Conservation (phyloP, 2,329 filamentous ascomycete species). For the Colletotrichum sojae region DNA sequence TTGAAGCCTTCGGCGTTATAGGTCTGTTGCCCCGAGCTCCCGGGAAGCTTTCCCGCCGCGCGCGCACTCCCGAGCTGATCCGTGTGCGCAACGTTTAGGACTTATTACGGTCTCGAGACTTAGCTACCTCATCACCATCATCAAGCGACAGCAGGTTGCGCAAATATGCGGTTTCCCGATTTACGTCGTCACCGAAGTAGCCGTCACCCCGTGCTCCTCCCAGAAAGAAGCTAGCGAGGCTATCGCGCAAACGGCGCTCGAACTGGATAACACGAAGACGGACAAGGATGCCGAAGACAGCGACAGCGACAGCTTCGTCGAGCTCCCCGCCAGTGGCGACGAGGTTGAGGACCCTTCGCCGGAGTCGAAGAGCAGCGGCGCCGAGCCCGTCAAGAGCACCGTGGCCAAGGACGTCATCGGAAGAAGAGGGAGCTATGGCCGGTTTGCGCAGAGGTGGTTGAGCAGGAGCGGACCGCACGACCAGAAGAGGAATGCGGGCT, state of each 20-base stretch:
- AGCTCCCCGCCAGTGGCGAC: constrained; percentile 52
- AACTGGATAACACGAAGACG: constrained; percentile 56
- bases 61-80: constrained; percentile 8
- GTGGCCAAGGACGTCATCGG: constrained; percentile 92
- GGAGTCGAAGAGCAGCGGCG: constrained; percentile 47
- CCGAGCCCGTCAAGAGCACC: constrained; percentile 64
- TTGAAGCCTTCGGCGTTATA: constrained; percentile 73
- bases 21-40: constrained; percentile 57
- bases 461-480: constrained; percentile 83
- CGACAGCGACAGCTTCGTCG: constrained; percentile 64
- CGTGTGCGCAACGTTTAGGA: constrained; percentile 65
- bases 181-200: constrained; percentile 90
- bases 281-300: constrained; percentile 58
- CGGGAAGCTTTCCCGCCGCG: background rate
- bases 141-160: constrained; percentile 88
- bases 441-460: constrained; percentile 94
- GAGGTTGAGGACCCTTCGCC: constrained; percentile 60
- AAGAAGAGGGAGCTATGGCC: constrained; percentile 85
- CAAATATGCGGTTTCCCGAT: constrained; percentile 85
- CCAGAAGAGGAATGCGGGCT: constrained; percentile 77
- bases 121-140: constrained; percentile 90
- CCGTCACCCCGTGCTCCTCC: constrained; percentile 88
- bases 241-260: constrained; percentile 71
- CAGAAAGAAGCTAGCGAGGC: constrained; percentile 80
- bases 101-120: constrained; percentile 85